A percentile compares a stretch with the other conserved stretches of the same genome.
Conservation (phyloP, 2,329 filamentous ascomycete genomes). For the Aspergillus pseudoterreus region DNA sequence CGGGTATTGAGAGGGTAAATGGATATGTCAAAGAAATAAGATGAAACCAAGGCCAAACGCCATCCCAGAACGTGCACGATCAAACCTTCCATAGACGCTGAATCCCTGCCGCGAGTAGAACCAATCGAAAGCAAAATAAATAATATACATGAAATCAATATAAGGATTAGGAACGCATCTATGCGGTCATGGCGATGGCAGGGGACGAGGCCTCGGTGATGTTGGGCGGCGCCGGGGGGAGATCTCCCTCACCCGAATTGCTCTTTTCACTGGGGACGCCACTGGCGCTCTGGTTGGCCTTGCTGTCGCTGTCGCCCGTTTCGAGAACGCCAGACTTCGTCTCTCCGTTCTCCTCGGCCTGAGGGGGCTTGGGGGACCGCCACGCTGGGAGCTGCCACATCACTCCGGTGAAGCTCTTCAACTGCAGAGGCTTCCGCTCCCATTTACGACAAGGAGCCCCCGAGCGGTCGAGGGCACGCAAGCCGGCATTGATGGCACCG, state of each 20-base stretch:
- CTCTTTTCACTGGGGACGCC: constrained; percentile 60
- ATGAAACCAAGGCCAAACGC: constrained; percentile 5
- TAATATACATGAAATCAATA: constrained; percentile 25
- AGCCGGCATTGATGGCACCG: constrained; percentile 93
- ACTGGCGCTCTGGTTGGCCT: constrained; percentile 53
- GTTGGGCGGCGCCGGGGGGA: constrained; percentile 44
- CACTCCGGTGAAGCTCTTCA: constrained; percentile 92
- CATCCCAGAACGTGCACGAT: constrained; percentile 5
- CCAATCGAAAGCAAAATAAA: constrained; percentile 2
- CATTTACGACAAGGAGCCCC: constrained; percentile 91
- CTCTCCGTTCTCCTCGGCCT: constrained; percentile 59
- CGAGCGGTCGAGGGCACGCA: constrained; percentile 87
- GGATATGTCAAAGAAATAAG: background rate
- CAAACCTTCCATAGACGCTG: background rate
- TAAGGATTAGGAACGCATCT: constrained; percentile 12
- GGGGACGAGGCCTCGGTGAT: constrained; percentile 52
- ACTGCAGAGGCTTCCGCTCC: constrained; percentile 73
- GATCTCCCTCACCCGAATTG: constrained; percentile 48
- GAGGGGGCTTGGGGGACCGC: constrained; percentile 54
- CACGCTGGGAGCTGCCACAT: constrained; percentile 79
- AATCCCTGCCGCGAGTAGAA: background rate
- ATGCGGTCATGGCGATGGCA: constrained; percentile 38
- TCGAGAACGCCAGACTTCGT: constrained; percentile 52
- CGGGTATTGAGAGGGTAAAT: background rate
- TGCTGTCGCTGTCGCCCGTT: constrained; percentile 54